Percentiles rank a stretch among this genome's conserved stretches.
Conservation (phyloP, 371 early-diverging fungal genomes). For the Mortierella sp. region DNA sequence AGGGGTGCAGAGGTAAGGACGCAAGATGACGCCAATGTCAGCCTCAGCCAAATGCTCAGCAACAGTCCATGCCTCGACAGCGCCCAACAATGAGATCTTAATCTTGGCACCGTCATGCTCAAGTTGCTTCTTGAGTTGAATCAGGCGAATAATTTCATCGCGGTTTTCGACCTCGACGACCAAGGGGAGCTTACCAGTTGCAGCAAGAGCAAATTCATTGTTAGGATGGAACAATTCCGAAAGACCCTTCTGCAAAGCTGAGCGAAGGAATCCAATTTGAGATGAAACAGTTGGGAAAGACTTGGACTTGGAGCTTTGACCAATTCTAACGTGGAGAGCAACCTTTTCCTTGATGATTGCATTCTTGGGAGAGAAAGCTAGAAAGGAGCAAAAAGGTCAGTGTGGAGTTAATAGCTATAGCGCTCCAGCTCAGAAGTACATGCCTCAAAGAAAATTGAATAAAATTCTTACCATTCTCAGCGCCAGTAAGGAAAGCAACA, state of each 20-base stretch:
- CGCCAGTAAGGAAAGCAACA: conserved; percentile 70
- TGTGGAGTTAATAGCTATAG: not conserved
- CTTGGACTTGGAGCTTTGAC: conserved; percentile 61
- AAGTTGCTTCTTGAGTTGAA: conserved; percentile 66
- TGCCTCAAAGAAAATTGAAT: not conserved
- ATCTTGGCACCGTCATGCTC: conserved; percentile 62
- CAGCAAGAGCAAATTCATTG: conserved; percentile 55
- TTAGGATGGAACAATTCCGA: conserved; percentile 49
- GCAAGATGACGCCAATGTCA: conserved; percentile 73
- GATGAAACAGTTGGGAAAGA: conserved; percentile 71
- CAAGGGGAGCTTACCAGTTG: conserved; percentile 73
- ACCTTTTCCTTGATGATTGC: conserved; percentile 69
- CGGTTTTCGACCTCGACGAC: conserved; percentile 71
- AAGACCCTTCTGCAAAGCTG: conserved; percentile 25
- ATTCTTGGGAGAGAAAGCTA: conserved; percentile 48
- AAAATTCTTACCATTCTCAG: conserved; percentile 38
- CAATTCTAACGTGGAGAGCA: conserved; percentile 75
- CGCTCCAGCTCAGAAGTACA: not conserved
- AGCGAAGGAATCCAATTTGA: conserved; percentile 73
- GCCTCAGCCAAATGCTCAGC: conserved; percentile 70
- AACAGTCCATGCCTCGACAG: conserved; percentile 78
- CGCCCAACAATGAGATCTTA: conserved; percentile 63
- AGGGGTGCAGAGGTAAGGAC: conserved; percentile 77
- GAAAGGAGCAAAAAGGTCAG: conserved; percentile 11
- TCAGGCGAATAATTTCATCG: conserved; percentile 79